Percentiles rank a stretch among this genome's conserved stretches.
phyloP scores from a whole-genome alignment of 192 early-diverging fungal species.

The Linnemannia exigua region DNA sequence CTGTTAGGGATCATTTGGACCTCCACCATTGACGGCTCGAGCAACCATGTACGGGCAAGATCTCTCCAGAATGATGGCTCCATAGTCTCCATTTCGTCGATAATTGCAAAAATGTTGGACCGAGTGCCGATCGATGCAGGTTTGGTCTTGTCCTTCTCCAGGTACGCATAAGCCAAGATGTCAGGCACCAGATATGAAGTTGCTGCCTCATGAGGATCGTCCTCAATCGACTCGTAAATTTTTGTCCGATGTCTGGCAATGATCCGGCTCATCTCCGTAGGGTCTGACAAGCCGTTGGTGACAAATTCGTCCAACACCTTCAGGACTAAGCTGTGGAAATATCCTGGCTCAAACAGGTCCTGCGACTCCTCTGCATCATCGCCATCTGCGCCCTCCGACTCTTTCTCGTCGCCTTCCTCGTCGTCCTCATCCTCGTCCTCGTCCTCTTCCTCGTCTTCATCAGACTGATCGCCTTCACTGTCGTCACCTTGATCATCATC shows the following conservation, averaged over 20 bases:
- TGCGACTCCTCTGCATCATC: constrained; percentile 34
- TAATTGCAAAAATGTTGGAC: constrained; percentile 65
- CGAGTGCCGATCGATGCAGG: constrained; percentile 69
- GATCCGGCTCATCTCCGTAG: constrained; percentile 59
- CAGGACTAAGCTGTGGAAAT: constrained; percentile 67
- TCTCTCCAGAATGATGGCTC: constrained; percentile 69
- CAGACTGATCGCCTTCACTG: constrained; percentile 12
- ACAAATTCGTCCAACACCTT: constrained; percentile 70
- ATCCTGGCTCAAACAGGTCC: constrained; percentile 73
- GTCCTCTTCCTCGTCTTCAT: constrained; percentile 11
- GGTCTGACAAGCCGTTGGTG: constrained; percentile 48
- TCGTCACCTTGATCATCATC: constrained; percentile 57
- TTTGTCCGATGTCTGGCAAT: constrained; percentile 60
- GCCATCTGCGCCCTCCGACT: not conserved
- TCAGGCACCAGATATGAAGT: constrained; percentile 67
- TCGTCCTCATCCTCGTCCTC: constrained; percentile 1
- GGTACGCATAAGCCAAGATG: constrained; percentile 69
- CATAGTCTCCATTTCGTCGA: constrained; percentile 66
- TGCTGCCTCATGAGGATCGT: constrained; percentile 72
- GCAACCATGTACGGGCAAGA: constrained; percentile 67
- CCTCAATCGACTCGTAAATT: constrained; percentile 65
- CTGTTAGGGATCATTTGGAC: constrained; percentile 69
- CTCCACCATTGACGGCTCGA: constrained; percentile 69
- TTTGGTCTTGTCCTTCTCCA: constrained; percentile 57
- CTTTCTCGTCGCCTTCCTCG: not conserved